These are phyloP conservation scores for Solanum pinnatisectum DNA, from an alignment of 257 asterid species.

Conservation along the genomic window DNA sequence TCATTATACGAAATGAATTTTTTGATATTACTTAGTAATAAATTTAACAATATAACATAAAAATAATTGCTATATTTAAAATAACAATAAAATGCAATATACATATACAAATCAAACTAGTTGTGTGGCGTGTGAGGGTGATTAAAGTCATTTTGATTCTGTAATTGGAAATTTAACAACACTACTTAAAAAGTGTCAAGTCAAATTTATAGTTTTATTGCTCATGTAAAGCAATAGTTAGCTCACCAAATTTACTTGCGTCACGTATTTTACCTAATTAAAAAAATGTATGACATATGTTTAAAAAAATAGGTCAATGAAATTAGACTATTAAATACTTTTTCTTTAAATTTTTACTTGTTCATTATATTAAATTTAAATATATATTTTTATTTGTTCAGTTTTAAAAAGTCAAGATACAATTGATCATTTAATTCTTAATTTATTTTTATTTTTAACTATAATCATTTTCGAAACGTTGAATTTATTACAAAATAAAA, in stretches of 20 bases:
- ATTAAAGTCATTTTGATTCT: neutral
- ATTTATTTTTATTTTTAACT: neutral
- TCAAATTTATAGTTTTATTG: neutral
- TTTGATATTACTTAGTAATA: neutral
- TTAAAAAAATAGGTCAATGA: neutral
- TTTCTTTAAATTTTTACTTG: neutral
- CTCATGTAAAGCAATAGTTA: neutral
- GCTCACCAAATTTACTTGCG: neutral
- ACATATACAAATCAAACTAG: too few relatives aligned
- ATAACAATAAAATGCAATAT: too few relatives aligned
- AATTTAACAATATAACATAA: neutral
- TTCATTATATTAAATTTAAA: neutral
- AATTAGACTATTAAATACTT: neutral
- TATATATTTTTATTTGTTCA: neutral
- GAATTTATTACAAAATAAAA: neutral
- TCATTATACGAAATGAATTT: neutral
- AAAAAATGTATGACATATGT: neutral
- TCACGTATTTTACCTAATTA: neutral
- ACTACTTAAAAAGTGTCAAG: neutral
- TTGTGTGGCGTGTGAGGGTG: neutral
- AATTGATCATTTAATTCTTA: too few relatives aligned
- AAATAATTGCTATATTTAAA: neutral
- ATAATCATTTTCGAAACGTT: accelerated
- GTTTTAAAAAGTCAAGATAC: too few relatives aligned
- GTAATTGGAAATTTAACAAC: neutral